Conservation (phyloP, 352 stramenopile species). For the Globisporangium splendens region DNA sequence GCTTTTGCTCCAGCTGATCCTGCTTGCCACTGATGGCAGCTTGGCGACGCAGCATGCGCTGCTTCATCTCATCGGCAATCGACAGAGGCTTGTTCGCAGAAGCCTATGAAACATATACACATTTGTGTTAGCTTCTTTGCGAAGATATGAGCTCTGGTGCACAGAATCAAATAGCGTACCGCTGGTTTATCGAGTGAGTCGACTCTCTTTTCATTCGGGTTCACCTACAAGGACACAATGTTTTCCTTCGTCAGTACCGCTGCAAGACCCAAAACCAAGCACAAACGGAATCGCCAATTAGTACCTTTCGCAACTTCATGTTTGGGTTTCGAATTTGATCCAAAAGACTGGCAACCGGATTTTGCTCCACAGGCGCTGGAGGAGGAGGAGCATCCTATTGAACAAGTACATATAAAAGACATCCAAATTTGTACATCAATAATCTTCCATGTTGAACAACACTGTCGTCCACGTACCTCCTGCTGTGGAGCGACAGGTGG, state of each 20-base stretch:
- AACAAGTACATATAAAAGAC: background rate
- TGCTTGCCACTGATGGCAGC: conserved; percentile 82
- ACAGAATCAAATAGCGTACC: conserved; percentile 13
- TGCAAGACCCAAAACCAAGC: too few relatives aligned
- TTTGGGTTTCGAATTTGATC: conserved; percentile 62
- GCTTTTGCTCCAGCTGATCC: conserved; percentile 76
- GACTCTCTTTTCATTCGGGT: conserved; percentile 25
- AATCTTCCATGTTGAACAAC: background rate
- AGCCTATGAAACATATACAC: conserved; percentile 2
- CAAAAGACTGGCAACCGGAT: conserved; percentile 39
- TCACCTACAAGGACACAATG: conserved; percentile 22
- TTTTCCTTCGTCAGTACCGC: too few relatives aligned
- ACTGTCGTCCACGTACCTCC: conserved; percentile 18
- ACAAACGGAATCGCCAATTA: too few relatives aligned
- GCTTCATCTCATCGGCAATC: conserved; percentile 80
- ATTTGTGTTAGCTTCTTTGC: background rate
- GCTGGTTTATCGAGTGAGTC: conserved; percentile 28
- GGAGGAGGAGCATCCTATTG: conserved; percentile 27
- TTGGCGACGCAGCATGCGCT: conserved; percentile 72
- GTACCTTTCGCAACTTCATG: conserved; percentile 54
- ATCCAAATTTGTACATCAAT: background rate
- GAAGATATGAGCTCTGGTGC: too few relatives aligned
- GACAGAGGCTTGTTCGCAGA: conserved; percentile 49
- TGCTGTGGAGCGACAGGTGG: conserved; percentile 30
- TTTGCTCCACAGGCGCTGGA: conserved; percentile 22